A percentile compares a stretch with the other conserved stretches of the same genome.
phyloP scores from a whole-genome alignment of 2,329 filamentous ascomycete species.

The Arthrobotrys sphaeroides region DNA sequence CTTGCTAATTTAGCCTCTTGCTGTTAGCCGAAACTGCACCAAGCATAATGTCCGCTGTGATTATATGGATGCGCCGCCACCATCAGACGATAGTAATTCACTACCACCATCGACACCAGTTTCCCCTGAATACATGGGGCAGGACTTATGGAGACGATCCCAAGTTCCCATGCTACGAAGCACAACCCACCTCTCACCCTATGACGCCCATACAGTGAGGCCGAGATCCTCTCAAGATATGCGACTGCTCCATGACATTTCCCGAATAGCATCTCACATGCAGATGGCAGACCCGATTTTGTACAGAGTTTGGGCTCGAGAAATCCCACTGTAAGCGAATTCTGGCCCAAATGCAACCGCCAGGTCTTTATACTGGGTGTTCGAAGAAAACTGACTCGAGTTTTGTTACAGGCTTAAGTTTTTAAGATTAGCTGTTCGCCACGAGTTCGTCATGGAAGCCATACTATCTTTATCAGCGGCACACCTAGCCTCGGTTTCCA shows the following conservation, averaged over 20 bases:
- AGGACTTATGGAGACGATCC: slow-evolving; percentile 81
- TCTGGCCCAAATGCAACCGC: slow-evolving; percentile 41
- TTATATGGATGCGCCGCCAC: slow-evolving; percentile 83
- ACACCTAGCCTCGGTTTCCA: slow-evolving; percentile 88
- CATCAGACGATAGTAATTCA: slow-evolving; percentile 60
- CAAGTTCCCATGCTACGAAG: slow-evolving; percentile 83
- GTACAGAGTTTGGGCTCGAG: slow-evolving; percentile 90
- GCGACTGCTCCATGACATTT: slow-evolving; percentile 88
- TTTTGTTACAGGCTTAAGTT: slow-evolving; percentile 57
- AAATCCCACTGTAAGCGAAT: slow-evolving; percentile 83
- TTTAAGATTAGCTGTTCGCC: slow-evolving; percentile 80
- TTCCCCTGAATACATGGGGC: slow-evolving; percentile 82
- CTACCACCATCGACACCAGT: slow-evolving; percentile 63
- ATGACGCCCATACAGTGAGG: slow-evolving; percentile 77
- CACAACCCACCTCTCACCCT: slow-evolving; percentile 82
- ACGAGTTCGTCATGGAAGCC: slow-evolving; percentile 92
- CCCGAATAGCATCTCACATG: slow-evolving; percentile 84
- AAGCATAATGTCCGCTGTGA: slow-evolving; percentile 99
- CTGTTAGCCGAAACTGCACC: slow-evolving; percentile 86
- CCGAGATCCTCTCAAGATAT: slow-evolving; percentile 80
- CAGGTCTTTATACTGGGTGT: neutral
- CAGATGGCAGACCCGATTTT: slow-evolving; percentile 78
- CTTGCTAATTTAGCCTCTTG: slow-evolving; percentile 39
- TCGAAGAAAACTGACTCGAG: slow-evolving; percentile 50
- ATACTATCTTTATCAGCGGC: slow-evolving; percentile 93